Base-by-base conservation (phyloP, 495 filamentous ascomycete species). In the Xylaria palmicola region DNA sequence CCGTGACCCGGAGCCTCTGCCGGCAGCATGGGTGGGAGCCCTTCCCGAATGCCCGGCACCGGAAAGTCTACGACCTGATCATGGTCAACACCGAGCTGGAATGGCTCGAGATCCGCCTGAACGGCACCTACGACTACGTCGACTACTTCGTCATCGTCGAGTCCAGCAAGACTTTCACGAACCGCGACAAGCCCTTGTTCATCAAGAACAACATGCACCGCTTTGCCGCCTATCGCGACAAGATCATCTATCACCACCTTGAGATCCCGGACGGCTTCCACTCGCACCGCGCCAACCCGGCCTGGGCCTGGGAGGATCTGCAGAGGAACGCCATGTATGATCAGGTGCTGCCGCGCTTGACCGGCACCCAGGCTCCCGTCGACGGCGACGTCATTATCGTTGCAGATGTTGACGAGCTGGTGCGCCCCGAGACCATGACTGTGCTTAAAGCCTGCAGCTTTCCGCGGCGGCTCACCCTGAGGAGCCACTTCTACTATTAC, bases 111-210 rank as follows among this genome's bases (percentile, higher is more conserved):
- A 79, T 86, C 55, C 80, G 81, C 22, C 71, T 86, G n/a, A 76
- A 83, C 69, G 76, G 74, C 37, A 75, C 79, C 29, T 77, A 75
- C 44, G 56, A 74, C 44, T 62, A 73, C 17, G 79, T 86, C 43
- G 83, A 86, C 68, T 85, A 83, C 69, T 85, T 83, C 62, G 75
- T 86, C 65, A 74, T 86, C 20, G 77, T 84, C 17, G 83, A 85
- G 69, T 69, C 76, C 15, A 56, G 59, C 57, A 73, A 68, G 58
- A 83, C 81, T 7, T 84, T 84, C 60, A 83, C 81, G 8, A 74
- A 74, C 57, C 70, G 68, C 7, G 65, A 74, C 10, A 86, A 86
- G 62, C 78, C 80, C 1, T 64, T 83, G 17, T 59, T 70, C 51
- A 74, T 84, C 45, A 65, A 67, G 29, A 65, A 76, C 15, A 79